Evolutionary conservation across 345 rosid species (phyloP).

Genomic region (Trapa incisa): DNA sequence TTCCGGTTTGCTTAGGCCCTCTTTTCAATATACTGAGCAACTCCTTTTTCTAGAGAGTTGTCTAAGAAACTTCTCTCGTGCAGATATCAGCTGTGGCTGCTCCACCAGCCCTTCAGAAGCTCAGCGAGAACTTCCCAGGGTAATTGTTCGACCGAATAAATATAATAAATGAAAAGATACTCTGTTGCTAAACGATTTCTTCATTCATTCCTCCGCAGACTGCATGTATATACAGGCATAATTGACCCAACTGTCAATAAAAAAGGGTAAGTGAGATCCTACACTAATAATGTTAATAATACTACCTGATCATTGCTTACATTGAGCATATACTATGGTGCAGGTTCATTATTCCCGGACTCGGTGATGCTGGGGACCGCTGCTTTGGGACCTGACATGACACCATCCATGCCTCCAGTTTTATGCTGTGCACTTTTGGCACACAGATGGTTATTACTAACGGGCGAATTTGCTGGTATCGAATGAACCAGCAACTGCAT

Average conservation of each 20-base stretch:
- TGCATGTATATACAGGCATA: conserved; percentile 84
- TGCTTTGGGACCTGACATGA: conserved; percentile 56
- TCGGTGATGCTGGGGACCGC: conserved; percentile 97
- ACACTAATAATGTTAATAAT: neutral
- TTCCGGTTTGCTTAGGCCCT: neutral
- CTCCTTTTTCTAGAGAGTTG: neutral
- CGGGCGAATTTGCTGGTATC: neutral
- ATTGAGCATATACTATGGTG: neutral
- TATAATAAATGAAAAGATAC: neutral
- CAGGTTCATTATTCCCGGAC: conserved; percentile 93
- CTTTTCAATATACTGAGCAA: neutral
- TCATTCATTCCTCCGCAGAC: conserved; percentile 30
- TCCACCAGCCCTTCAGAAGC: conserved; percentile 89
- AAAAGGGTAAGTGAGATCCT: conserved; percentile 45
- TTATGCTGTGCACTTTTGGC: conserved; percentile 4
- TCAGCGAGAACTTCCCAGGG: conserved; percentile 91
- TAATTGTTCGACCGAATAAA: conserved; percentile 15
- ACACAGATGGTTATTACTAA: neutral
- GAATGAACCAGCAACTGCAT: neutral
- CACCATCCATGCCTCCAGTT: neutral
- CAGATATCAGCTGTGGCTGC: conserved; percentile 91
- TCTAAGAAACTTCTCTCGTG: neutral
- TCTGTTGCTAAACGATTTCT: neutral
- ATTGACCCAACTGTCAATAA: conserved; percentile 77
- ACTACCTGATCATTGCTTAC: neutral